Percentiles rank a stretch among this genome's conserved stretches.
phyloP scores from a whole-genome alignment of 2,329 filamentous ascomycete species.

The Fusarium heterosporum region DNA sequence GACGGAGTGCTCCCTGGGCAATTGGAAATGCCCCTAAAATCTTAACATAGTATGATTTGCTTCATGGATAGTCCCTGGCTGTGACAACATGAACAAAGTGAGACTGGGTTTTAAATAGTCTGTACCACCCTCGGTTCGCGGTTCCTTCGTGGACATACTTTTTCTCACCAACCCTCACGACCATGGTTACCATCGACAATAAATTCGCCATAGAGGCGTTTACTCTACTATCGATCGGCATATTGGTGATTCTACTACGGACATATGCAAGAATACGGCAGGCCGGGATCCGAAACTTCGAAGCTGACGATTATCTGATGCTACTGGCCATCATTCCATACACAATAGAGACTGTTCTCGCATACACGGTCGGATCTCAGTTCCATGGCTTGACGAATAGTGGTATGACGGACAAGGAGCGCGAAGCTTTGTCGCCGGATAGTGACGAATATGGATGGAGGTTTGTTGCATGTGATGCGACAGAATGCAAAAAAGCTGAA shows the following conservation, averaged over 20 bases:
- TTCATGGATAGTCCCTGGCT: background rate
- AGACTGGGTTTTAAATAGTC: constrained; percentile 3
- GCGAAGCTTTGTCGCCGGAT: constrained; percentile 54
- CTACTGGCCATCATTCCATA: constrained; percentile 44
- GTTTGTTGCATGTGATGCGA: constrained; percentile 15
- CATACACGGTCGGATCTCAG: constrained; percentile 54
- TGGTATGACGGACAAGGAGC: constrained; percentile 61
- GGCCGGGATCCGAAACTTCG: constrained; percentile 50
- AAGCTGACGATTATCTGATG: constrained; percentile 63
- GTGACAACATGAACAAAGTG: background rate
- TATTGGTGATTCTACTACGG: constrained; percentile 61
- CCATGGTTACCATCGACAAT: constrained; percentile 6
- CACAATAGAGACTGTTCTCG: constrained; percentile 46
- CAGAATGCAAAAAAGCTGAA: background rate
- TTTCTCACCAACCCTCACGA: background rate
- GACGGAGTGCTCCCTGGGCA: background rate
- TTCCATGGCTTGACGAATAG: constrained; percentile 61
- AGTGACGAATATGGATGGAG: constrained; percentile 55
- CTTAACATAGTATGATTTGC: background rate
- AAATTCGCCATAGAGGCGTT: constrained; percentile 46
- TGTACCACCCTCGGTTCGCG: background rate
- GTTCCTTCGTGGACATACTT: background rate
- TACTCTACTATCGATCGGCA: constrained; percentile 61
- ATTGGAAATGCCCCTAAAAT: background rate
- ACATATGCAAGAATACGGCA: constrained; percentile 59